Conservation (phyloP, 2,329 filamentous ascomycete species). For the Paracamarosporium sp. region DNA sequence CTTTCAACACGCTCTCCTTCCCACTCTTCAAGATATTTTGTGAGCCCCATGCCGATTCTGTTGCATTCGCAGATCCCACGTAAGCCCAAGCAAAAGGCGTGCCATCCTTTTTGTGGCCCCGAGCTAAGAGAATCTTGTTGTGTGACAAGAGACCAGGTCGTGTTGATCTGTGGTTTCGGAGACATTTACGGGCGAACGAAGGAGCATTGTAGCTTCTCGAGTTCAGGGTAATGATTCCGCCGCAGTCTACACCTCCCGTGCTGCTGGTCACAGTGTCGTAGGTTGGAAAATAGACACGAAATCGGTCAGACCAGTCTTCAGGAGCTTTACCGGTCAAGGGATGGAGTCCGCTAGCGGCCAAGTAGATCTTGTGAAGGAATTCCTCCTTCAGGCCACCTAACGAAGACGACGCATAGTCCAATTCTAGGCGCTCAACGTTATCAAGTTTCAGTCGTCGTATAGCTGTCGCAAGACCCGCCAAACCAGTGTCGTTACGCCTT, state of each 20-base stretch:
- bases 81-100: slow-evolving; percentile 74
- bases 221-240: slow-evolving; percentile 83
- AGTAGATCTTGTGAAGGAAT: slow-evolving; percentile 67
- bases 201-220: slow-evolving; percentile 72
- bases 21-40: slow-evolving; percentile 73
- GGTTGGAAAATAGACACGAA: slow-evolving; percentile 44
- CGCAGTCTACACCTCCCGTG: slow-evolving; percentile 65
- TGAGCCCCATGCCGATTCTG: slow-evolving; percentile 91
- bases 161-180: slow-evolving; percentile 78
- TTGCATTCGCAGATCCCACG: slow-evolving; percentile 88
- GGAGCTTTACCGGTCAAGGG: slow-evolving; percentile 9
- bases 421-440: slow-evolving; percentile 58
- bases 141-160: slow-evolving; percentile 81
- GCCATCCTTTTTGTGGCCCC: slow-evolving; percentile 35
- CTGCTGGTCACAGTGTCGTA: slow-evolving; percentile 62
- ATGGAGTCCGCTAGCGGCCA: slow-evolving; percentile 58
- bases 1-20: slow-evolving; percentile 73
- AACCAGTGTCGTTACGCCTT: slow-evolving; percentile 65
- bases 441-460: slow-evolving; percentile 52
- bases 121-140: slow-evolving; percentile 70
- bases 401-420: slow-evolving; percentile 83
- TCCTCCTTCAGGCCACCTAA: slow-evolving; percentile 76
- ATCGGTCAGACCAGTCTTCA: slow-evolving; percentile 16
- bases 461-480: slow-evolving; percentile 74
- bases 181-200: slow-evolving; percentile 73